Base-by-base conservation (phyloP, 2,329 filamentous ascomycete genomes). In the Penicillium sp. region DNA sequence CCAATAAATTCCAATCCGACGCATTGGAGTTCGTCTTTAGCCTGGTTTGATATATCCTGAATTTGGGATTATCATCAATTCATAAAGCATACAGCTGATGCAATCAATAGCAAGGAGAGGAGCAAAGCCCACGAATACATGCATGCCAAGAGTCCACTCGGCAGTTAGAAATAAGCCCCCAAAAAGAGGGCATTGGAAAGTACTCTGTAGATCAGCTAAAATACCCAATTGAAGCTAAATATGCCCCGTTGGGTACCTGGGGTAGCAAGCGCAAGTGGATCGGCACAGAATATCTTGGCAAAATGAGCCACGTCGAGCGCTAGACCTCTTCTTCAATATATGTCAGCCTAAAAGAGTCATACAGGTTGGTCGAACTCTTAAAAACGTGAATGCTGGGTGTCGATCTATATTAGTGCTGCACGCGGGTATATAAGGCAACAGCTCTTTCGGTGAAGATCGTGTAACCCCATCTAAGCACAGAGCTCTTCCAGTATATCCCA, bases 281-380 rank as follows among this genome's bases (percentile, higher is more conserved):
- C 50, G 13, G 6, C 49, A 31, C 15, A 43, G 6, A 29, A 45
- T 13, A 10, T 25, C 50, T 52, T 52, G 50, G 50, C 50, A 27
- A 45, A 52, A 35, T n/a, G 21, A 35, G 50, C 50, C 50, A 52
- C 50, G 40, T 52, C 50, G 29, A 45, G 17, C 40, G 21, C 21
- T 33, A 43, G 38, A 52, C 38, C 50, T 52, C 38, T 17, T 45
- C 40, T 43, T 43, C 21, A 9, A 31, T 21, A 51, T 25, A n/a
- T 42, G 19, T 52, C 50, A 27, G 50, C 29, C 38, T 19, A 33
- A 41, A 9, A 29, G 38, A 45, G 17, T 40, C 19, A 23, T 50
- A 2, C 13, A 17, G 4, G 13, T 31, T 17, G 7, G 21, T 23
- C 2, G 13, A 23, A 23, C 13, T 17, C 3, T 17, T n/a, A 23